Base-by-base conservation (phyloP, 2,329 filamentous ascomycete genomes). In the Aspergillus bombycis region DNA sequence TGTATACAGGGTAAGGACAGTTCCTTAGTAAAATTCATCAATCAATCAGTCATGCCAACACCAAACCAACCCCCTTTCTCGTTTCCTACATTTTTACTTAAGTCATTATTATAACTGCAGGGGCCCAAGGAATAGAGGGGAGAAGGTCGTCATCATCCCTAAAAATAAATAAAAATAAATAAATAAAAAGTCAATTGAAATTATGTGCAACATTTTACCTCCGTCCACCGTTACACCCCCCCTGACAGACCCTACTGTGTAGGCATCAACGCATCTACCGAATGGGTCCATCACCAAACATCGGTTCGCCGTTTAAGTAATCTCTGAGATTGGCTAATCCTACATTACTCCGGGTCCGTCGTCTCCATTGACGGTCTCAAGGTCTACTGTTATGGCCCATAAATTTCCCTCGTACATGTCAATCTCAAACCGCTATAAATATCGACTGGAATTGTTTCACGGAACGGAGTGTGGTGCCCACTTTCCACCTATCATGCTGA, bases 371-470 rank as follows among this genome's bases (percentile, higher is more conserved):
- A 21, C 12, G 16, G 9, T 3, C 19, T 32, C 23, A 8, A 28
- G 26, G 30, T 19, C 8, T 50, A 10, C 26, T 34, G 28, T 19
- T 30, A 54, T 36, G 34, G 34, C 52, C 32, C 36, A 55, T 55
- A 36, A 38, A 38, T 38, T 26, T 36, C 32, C 30, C 32, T 52
- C 52, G 16, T 36, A 32, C n/a, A 38, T 36, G 16, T 55, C 52
- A 55, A 55, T 55, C 52, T 34, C 32, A 55, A 32, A 55, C 52
- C 36, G 32, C 32, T 55, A 55, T 55, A 36, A 55, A 55, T 55
- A 55, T 41, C 52, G 21, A 28, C 26, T n/a, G 26, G 26, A 53
- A n/a, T 4, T 34, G 50, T 32, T 21, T 54, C 4, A 54, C 52
- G 4, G 16, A 16, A 41, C 38, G 28, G 50, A 19, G 50, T 12